These are phyloP conservation scores for Oryza meridionalis DNA, from an alignment of 176 grass and related monocot species.

Conservation along the genomic window DNA sequence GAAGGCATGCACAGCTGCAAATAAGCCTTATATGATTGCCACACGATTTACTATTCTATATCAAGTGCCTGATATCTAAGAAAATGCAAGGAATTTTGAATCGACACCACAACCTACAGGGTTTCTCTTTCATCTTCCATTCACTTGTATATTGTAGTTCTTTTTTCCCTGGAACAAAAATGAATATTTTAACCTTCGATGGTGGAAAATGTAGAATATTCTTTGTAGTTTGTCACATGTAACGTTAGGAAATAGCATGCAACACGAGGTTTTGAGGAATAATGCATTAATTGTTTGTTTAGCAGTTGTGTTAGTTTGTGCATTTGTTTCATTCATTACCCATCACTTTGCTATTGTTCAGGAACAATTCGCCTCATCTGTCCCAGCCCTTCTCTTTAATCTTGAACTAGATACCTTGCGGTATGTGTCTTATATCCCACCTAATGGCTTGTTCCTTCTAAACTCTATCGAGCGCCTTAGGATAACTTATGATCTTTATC, in stretches of 20 bases:
- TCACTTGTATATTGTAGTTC: neutral
- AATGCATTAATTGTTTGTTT: neutral
- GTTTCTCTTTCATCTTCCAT: neutral
- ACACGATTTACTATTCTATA: neutral
- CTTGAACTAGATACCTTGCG: conserved; percentile 92
- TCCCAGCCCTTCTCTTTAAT: conserved; percentile 88
- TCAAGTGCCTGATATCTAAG: neutral
- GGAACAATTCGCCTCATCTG: conserved; percentile 77
- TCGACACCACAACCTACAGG: neutral
- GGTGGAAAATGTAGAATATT: neutral
- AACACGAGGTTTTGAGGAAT: neutral
- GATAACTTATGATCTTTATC: conserved; percentile 19
- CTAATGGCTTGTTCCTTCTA: conserved; percentile 12
- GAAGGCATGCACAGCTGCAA: neutral
- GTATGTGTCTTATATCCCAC: conserved; percentile 51
- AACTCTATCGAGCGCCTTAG: neutral
- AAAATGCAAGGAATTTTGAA: conserved; percentile 13
- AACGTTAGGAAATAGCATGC: neutral
- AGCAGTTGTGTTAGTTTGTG: neutral
- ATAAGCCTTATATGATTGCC: neutral
- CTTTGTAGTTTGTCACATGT: neutral
- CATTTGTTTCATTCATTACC: conserved; percentile 13
- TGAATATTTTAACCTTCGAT: neutral
- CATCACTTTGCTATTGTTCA: conserved; percentile 45
- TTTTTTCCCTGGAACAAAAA: neutral